Evolutionary conservation across 495 filamentous ascomycete genomes (phyloP), one percentile per base, ranked within the genome.

Genomic region (Oidiodendron maius): DNA sequence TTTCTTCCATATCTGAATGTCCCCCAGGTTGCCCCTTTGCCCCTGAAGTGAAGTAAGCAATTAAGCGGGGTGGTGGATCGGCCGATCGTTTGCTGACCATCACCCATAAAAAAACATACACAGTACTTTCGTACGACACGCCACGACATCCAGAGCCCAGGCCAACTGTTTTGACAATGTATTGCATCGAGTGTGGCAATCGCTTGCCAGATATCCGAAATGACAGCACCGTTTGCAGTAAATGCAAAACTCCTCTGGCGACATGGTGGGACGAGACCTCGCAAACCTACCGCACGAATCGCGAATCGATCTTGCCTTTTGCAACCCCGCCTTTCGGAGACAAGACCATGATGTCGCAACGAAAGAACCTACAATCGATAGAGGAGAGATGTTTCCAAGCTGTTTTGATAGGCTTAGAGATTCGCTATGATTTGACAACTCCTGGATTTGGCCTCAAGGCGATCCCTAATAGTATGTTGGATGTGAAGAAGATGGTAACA

Each of bases 371-470:
- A 16, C 50, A 53, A 44, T 52, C 51, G 11, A 67, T 75, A 44
- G 78, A 82, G 64, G 78, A 81, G 64, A 61, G 75, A 23, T 65
- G 63, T 47, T 77, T 82, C 63, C 63, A 69, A 3, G 66, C 69
- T 8, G 68, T 71, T 22, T 63, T 81, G 50, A 71, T 74, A 52
- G 64, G 68, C 50, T 66, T 79, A 18, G 77, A 81, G 52, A 69
- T 69, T n/a, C 75, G 77, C 55, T 77, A 77, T 52, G 48, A 59
- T 10, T 48, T 26, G 53, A 22, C 30, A 30, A 22, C 26, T 24
- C 16, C 48, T 18, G 30, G 46, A 26, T 41, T 48, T 52, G 74
- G 71, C 1, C 63, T 66, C 4, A 70, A 64, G 36, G 73, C 69
- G 15, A 72, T 75, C 52, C 62, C 64, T n/a, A 65, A 67, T 44